Evolutionary conservation across 1,284 basidiomycete species (phyloP), one percentile per base, ranked within the genome.

Genomic region (Boletus albobrunnescens): DNA sequence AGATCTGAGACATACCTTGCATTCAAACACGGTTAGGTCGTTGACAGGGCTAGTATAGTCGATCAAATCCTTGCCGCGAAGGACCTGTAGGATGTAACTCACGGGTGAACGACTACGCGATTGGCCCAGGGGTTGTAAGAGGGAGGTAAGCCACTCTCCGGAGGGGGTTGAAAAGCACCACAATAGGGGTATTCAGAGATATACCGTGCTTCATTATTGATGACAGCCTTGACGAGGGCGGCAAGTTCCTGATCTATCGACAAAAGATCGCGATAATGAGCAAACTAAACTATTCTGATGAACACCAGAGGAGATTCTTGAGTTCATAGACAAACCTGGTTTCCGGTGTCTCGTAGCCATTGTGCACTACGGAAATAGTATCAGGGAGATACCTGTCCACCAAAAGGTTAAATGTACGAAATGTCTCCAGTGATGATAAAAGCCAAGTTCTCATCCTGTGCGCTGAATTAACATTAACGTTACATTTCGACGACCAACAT

Each of bases 391-490:
- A 24, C 16, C 17, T 16, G 10, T 37, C 8, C 40, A 13, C 12
- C 28, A 26, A 26, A 27, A 32, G 13, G 23, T 41, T 19, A 20
- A 40, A 77, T 83, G 74, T 81, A 81, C 84, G 79, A 81, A 56
- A 87, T 87, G 58, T 87, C 84, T 37, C 84, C 84, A 37, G 84
- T 87, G 49, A 87, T 83, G 39, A 87, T 84, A 58, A 87, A 88
- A 0, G 85, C 86, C 27, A 87, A 57, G 56, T 87, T 85, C 56
- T 84, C 73, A 2, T 71, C 71, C 83, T 71, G 36, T 23, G 44
- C 36, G 11, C 30, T 14, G 20, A 51, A 47, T 45, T 31, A 46
- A 51, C 22, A 39, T 36, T 31, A 5, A 37, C 22, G 22, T 35
- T 12, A 40, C 12, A 36, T 19, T 37, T 44, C 36, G 12, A 47